These are phyloP conservation scores for Pseudocercospora cruenta DNA, from an alignment of 2,329 filamentous ascomycete genomes.

Conservation along the genomic window DNA sequence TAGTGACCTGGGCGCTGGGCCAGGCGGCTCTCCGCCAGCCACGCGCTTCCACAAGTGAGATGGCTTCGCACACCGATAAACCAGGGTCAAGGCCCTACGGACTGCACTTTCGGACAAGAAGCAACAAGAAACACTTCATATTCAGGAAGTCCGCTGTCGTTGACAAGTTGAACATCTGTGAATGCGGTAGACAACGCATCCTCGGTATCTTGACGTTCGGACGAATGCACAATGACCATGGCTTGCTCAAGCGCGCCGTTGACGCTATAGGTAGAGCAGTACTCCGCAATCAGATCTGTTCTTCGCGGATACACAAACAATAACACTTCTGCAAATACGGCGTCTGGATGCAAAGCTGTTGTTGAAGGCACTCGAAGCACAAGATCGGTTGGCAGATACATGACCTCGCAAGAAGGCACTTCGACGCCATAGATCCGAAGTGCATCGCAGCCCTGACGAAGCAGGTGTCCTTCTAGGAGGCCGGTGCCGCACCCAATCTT, in stretches of 20 bases:
- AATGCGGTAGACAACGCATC: slow-evolving; percentile 17
- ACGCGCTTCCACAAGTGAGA: not conserved
- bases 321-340: slow-evolving; percentile 49
- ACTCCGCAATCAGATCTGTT: slow-evolving; percentile 49
- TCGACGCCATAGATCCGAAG: slow-evolving; percentile 52
- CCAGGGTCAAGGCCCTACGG: not conserved
- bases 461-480: slow-evolving; percentile 47
- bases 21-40: slow-evolving; percentile 17
- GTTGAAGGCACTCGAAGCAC: slow-evolving; percentile 51
- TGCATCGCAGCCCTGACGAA: slow-evolving; percentile 40
- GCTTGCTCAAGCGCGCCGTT: slow-evolving; percentile 39
- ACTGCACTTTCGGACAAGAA: slow-evolving; percentile 14
- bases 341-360: slow-evolving; percentile 48
- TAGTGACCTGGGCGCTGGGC: slow-evolving; percentile 3
- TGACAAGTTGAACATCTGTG: slow-evolving; percentile 16
- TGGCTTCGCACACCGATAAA: slow-evolving; percentile 8
- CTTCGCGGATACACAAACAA: slow-evolving; percentile 60
- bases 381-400: slow-evolving; percentile 47
- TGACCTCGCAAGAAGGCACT: slow-evolving; percentile 50
- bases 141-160: slow-evolving; percentile 21
- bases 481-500: slow-evolving; percentile 56
- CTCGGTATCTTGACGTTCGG: slow-evolving; percentile 44
- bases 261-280: slow-evolving; percentile 44
- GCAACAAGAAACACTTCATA: slow-evolving; percentile 31
- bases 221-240: slow-evolving; percentile 49